Evolutionary conservation across 257 asterid genomes (phyloP), one percentile per base, ranked within the genome.

Genomic region (Penstemon barbatus): DNA sequence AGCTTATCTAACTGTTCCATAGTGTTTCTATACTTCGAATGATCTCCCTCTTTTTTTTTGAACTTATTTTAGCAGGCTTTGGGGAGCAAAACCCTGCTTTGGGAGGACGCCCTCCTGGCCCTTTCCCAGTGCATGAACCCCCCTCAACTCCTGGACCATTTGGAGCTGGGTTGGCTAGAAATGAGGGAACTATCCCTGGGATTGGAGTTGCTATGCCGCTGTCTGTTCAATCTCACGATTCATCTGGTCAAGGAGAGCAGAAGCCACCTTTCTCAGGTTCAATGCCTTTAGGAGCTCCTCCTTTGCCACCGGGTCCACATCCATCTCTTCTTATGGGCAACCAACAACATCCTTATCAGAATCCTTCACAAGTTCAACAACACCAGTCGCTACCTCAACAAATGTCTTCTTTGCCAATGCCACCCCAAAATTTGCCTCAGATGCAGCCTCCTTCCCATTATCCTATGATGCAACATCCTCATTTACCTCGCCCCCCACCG

Each of bases 151-250:
- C 96, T 55, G 98, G 97, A 52, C 89, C 93, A 67, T 85, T 92
- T 85, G 97, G 87, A 57, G 68, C 88, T 41, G 96, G 95, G 62
- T 74, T 86, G 80, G 78, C 83, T 61, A 83, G 99, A 67, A 93
- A 87, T 65, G 99, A 93, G 64, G 99, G 99, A 73, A 93, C 96
- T 65, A 93, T 93, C 68, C 99, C 97, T 4, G 97, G 99, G 67
- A 85, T 93, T 70, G 99, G 99, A 75, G 96, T 81, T 79, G 96
- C 97, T 48, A 90, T 93, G 99, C 99, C 99, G 19, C 88, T 92
- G 50, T 67, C 90, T 36, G 78, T 90, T 57, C 80, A 77, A 43
- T 83, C 95, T 37, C 82, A 82, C 25, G 99, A 88, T 80, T 79
- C 97, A 55, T 74, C 92, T 54, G 76, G 75, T 63, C 97, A 91